Evolutionary conservation across 495 filamentous ascomycete genomes (phyloP).

Genomic region (Filosporella fistucella): DNA sequence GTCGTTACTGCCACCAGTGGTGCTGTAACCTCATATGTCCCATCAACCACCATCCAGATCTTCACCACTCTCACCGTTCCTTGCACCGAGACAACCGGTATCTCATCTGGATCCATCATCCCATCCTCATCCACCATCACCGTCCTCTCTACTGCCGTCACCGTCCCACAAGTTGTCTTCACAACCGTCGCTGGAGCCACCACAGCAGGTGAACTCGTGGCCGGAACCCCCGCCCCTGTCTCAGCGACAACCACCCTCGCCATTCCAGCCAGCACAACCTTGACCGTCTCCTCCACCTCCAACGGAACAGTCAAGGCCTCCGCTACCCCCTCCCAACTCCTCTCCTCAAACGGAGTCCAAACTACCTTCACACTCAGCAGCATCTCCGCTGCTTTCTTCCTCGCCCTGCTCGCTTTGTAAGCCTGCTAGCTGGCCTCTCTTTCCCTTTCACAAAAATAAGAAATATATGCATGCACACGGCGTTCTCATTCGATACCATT

Average conservation of each 20-base stretch:
- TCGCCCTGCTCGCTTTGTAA: slow-evolving; percentile 23
- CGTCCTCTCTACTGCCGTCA: slow-evolving; percentile 43
- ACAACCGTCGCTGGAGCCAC: slow-evolving; percentile 35
- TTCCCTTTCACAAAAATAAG: background rate
- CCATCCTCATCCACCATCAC: slow-evolving; percentile 55
- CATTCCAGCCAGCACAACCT: background rate
- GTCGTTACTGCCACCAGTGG: slow-evolving; percentile 14
- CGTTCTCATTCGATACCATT: slow-evolving; percentile 9
- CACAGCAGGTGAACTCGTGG: slow-evolving; percentile 12
- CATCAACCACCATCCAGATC: slow-evolving; percentile 54
- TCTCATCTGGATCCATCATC: slow-evolving; percentile 39
- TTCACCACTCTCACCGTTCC: slow-evolving; percentile 37
- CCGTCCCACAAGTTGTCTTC: slow-evolving; percentile 46
- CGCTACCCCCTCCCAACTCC: background rate
- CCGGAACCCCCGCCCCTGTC: slow-evolving; percentile 12
- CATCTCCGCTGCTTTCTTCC: slow-evolving; percentile 7
- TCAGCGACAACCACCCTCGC: slow-evolving; percentile 1
- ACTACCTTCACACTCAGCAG: slow-evolving; percentile 1
- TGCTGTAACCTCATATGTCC: slow-evolving; percentile 21
- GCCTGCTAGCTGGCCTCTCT: background rate
- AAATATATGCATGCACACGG: background rate
- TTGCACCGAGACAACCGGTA: slow-evolving; percentile 35
- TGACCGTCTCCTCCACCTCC: background rate
- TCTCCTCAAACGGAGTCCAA: background rate
- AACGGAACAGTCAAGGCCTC: slow-evolving; percentile 1